Evolutionary conservation across 306 rosid species (phyloP), one percentile per base, ranked within the genome.

Genomic region (Morella rubra): DNA sequence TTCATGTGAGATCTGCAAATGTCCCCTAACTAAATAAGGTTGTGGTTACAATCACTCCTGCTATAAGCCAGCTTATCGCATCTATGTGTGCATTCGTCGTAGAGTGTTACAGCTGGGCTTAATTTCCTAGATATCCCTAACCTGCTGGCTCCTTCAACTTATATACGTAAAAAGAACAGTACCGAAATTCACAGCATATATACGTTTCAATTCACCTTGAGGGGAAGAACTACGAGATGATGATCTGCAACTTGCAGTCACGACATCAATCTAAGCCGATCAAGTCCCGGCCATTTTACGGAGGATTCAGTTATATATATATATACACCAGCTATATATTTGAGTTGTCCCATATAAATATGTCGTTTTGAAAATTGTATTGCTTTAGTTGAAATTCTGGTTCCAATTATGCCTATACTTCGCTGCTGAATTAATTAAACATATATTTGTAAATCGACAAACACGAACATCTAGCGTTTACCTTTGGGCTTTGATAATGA

Each of bases 21-120:
- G 71, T 71, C 45, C 62, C 79, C 71, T 67, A 77, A 65, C 82
- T 69, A 62, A 73, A 73, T 80, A 42, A 69, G 44, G 5, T 58
- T 58, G 64, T 22, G 64, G 64, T 58, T 22, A 8, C 14, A 79
- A 58, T 72, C 22, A 60, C 62, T 56, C 27, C 56, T 46, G 1
- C 4, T 7, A 11, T 2, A 8, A 11, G 52, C 52, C 14, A 49
- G 16, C 53, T 41, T 16, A 45, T 37, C 44, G 71, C 37, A 37
- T 47, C 12, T 2, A 15, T 41, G 19, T 67, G 44, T 52, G 56
- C 56, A 14, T 52, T 5, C 56, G 19, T 14, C 56, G 18, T 52
- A 5, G 56, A 52, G 4, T 5, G n/a, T 5, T 16, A 52, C 18
- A 19, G 56, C 3, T 2, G 37, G 20, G 56, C 56, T 14, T n/a